These are phyloP conservation scores for Ogataea angusta DNA, from an alignment of 805 yeast species.

Conservation along the genomic window DNA sequence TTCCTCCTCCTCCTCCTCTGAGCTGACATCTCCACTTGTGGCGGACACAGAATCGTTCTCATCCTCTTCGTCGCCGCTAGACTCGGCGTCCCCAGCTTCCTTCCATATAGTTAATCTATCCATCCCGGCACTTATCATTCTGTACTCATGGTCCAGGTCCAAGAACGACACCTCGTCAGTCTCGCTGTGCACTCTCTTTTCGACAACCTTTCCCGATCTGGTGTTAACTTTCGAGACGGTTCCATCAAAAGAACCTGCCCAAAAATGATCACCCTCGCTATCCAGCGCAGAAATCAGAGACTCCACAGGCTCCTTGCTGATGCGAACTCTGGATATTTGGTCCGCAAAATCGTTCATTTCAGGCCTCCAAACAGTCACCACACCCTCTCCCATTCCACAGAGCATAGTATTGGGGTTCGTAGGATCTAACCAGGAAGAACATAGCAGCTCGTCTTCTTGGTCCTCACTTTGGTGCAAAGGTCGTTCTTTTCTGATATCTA, in stretches of 20 bases:
- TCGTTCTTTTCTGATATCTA: constrained; percentile 64
- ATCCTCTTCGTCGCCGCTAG: constrained; percentile 26
- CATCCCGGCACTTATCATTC: constrained; percentile 82
- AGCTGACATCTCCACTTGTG: constrained; percentile 11
- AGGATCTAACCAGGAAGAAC: constrained; percentile 66
- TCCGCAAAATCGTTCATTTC: constrained; percentile 66
- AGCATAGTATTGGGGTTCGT: constrained; percentile 48
- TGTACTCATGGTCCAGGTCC: constrained; percentile 78
- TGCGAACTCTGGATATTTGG: constrained; percentile 72
- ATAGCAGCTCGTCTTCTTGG: constrained; percentile 89
- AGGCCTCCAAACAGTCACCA: constrained; percentile 82
- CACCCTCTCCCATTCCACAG: constrained; percentile 91
- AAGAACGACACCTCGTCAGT: constrained; percentile 72
- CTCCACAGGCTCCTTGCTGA: constrained; percentile 65
- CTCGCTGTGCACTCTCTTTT: constrained; percentile 61
- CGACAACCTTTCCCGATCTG: constrained; percentile 59
- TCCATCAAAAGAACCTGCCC: constrained; percentile 84
- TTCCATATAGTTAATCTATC: constrained; percentile 78
- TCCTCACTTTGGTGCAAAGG: constrained; percentile 72
- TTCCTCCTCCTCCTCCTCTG: constrained; percentile 13
- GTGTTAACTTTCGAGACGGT: constrained; percentile 63
- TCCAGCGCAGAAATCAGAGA: constrained; percentile 58
- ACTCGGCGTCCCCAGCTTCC: constrained; percentile 19
- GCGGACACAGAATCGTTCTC: constrained; percentile 23
- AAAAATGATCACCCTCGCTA: constrained; percentile 51